Base-by-base conservation (phyloP, 345 rosid species). In the Brassica carinata region DNA sequence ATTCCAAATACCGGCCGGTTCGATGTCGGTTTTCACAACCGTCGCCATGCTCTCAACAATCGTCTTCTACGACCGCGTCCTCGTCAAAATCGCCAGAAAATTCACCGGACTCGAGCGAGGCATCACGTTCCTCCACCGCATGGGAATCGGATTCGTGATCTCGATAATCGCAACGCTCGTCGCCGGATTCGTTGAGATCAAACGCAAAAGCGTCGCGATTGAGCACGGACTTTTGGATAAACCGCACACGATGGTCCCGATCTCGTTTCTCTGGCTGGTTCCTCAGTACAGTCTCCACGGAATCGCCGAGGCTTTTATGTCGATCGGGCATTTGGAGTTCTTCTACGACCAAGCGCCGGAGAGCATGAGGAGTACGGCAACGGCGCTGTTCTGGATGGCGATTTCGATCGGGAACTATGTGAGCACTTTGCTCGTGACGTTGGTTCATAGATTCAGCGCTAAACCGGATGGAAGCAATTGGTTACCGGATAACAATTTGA, bases 341-440 rank as follows among this genome's bases (percentile, higher is more conserved):
- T 89, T 94, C 85, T 91, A 91, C 34, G 97, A 90, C 68, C 97
- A 92, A 67, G 86, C 97, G 3, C 98, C 98, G 0, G 96, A 92
- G 75, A 90, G 97, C 81, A 94, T 92, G 98, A 88, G 95, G 72
- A 92, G 94, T 72, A 87, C 89, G 0, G 97, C 97, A 23, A 85
- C 85, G 27, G 93, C 94, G 0, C 78, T 94, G 53, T 92, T 92
- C 69, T 94, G 97, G 98, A 74, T 83, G 26, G 83, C 94, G 3
- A 90, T 89, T 45, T 87, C 97, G 1, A 81, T 78, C 0, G 97
- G 98, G 61, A 90, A 90, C 79, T 92, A 92, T 69, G 65, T 72
- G 40, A 92, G 98, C 51, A 92, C 97, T 4, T 79, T 94, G 59
- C 74, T 92, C 33, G 98, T 92, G 53, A 81, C 93, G 2, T 2